Evolutionary conservation across 768 basidiomycete genomes (phyloP).

Genomic region (Ramaria sp.): DNA sequence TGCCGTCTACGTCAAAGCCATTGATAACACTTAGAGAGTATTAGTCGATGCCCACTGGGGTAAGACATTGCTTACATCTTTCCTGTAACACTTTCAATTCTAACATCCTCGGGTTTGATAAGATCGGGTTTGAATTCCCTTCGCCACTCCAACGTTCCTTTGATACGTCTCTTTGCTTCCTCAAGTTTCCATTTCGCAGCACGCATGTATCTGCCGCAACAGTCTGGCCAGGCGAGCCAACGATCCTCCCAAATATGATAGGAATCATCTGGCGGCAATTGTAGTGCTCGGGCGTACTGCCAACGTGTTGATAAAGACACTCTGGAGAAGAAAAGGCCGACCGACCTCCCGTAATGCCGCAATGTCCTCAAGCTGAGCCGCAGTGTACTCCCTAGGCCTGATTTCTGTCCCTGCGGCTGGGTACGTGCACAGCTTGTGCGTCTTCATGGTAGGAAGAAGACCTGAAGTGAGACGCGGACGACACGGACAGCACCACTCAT

Average conservation of each 20-base stretch:
- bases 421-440: slow-evolving; percentile 38
- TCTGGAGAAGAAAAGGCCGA: background rate
- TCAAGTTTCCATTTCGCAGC: slow-evolving; percentile 76
- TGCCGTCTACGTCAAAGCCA: slow-evolving; percentile 77
- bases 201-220: slow-evolving; percentile 63
- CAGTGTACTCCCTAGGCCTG: slow-evolving; percentile 50
- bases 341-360: slow-evolving; percentile 49
- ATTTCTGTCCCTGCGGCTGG: slow-evolving; percentile 46
- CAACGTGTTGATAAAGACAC: background rate
- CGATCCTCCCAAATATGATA: slow-evolving; percentile 70
- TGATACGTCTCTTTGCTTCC: slow-evolving; percentile 70
- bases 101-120: slow-evolving; percentile 71
- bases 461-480: background rate
- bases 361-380: slow-evolving; percentile 51
- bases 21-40: slow-evolving; percentile 50
- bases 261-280: slow-evolving; percentile 55
- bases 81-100: slow-evolving; percentile 72
- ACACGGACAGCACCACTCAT: background rate
- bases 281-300: slow-evolving; percentile 58
- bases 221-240: slow-evolving; percentile 63
- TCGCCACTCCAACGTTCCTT: slow-evolving; percentile 75
- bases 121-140: slow-evolving; percentile 78
- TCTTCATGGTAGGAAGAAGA: slow-evolving; percentile 26
- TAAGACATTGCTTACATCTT: slow-evolving; percentile 55
- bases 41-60: background rate